These are phyloP conservation scores for Pyrenopolyporus hunteri DNA, from an alignment of 495 filamentous ascomycete species.

Conservation along the genomic window DNA sequence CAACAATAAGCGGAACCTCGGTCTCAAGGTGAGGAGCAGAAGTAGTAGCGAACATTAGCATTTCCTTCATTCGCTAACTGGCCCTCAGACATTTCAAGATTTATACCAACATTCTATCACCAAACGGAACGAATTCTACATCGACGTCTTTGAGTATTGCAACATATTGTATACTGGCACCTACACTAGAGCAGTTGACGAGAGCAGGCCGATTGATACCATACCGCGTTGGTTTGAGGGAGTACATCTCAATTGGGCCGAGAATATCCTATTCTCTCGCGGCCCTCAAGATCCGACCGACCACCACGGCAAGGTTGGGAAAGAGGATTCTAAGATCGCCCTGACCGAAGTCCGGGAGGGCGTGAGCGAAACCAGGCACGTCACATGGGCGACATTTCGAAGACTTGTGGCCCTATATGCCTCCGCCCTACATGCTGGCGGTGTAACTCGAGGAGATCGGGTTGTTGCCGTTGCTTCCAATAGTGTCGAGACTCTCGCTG, in stretches of 20 bases:
- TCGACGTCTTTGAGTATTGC: constrained; percentile 62
- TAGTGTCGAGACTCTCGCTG: constrained; percentile 70
- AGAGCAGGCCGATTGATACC: constrained; percentile 68
- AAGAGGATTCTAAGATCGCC: constrained; percentile 73
- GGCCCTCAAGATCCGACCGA: constrained; percentile 36
- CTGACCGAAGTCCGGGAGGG: constrained; percentile 77
- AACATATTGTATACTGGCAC: constrained; percentile 66
- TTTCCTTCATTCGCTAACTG: constrained; percentile 10
- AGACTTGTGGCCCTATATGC: constrained; percentile 59
- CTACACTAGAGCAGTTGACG: constrained; percentile 67
- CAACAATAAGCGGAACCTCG: constrained; percentile 50
- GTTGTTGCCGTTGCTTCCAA: constrained; percentile 74
- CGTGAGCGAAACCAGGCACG: constrained; percentile 56
- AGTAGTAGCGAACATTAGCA: background rate
- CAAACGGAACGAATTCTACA: constrained; percentile 69
- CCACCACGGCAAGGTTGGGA: constrained; percentile 53
- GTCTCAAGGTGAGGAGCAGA: constrained; percentile 49
- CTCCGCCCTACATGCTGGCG: constrained; percentile 66
- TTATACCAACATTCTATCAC: constrained; percentile 68
- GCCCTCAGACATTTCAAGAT: constrained; percentile 63
- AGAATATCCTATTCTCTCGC: constrained; percentile 65
- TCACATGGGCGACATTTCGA: constrained; percentile 70
- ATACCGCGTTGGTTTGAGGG: constrained; percentile 74
- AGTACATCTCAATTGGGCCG: constrained; percentile 66
- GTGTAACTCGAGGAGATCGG: constrained; percentile 71